phyloP scores from a whole-genome alignment of 2,329 filamentous ascomycete species.

The Colletotrichum filicis region DNA sequence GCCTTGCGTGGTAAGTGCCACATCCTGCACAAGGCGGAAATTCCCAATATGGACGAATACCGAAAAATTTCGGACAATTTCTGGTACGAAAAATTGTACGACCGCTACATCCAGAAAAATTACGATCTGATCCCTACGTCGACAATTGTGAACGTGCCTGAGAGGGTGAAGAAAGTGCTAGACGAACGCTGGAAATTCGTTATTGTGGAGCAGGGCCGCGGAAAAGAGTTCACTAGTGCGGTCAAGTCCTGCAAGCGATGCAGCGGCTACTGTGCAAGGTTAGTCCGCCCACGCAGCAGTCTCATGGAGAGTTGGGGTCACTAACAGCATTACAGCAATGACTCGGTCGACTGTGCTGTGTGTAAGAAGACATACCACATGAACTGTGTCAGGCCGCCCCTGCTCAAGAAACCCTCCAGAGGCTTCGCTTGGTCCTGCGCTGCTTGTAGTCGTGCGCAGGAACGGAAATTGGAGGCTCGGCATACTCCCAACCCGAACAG shows the following conservation, averaged over 20 bases:
- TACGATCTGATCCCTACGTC: conserved; percentile 96
- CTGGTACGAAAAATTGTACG: conserved; percentile 97
- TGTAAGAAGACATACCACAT: conserved; percentile 98
- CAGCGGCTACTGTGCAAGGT: conserved; percentile 90
- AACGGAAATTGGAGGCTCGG: conserved; percentile 89
- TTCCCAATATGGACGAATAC: conserved; percentile 83
- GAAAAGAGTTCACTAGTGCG: conserved; percentile 94
- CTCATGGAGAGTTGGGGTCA: conserved; percentile 23
- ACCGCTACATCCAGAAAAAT: conserved; percentile 97
- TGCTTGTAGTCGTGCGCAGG: conserved; percentile 94
- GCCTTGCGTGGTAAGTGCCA: conserved; percentile 93
- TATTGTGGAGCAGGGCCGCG: conserved; percentile 90
- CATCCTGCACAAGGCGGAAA: conserved; percentile 89
- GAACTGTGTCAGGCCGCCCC: conserved; percentile 92
- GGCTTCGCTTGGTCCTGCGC: conserved; percentile 99
- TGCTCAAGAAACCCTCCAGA: conserved; percentile 95
- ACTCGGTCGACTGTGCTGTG: conserved; percentile 97
- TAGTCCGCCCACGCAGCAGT: conserved; percentile 46
- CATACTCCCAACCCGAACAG: conserved; percentile 74
- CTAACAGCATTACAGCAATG: conserved; percentile 66
- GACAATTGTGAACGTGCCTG: conserved; percentile 95
- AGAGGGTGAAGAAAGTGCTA: conserved; percentile 93
- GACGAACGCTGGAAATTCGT: conserved; percentile 98
- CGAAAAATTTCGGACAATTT: conserved; percentile 88
- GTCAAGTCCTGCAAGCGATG: conserved; percentile 97